Conservation (phyloP, 1,284 basidiomycete genomes). For the Amylostereum areolatum region DNA sequence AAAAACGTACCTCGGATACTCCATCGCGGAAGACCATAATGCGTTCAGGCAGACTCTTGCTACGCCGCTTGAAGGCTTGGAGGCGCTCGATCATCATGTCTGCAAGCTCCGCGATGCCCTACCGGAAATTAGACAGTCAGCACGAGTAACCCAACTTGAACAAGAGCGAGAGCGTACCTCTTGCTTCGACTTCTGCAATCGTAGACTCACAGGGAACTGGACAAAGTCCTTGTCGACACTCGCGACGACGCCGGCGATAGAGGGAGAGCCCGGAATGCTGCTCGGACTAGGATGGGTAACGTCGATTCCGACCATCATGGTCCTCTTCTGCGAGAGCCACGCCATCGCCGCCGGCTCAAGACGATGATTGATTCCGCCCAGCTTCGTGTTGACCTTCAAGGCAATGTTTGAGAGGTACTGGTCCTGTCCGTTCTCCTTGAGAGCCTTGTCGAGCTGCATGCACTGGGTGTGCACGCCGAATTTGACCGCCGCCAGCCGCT, state of each 20-base stretch:
- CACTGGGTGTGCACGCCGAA: conserved; percentile 65
- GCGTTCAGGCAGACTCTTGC: conserved; percentile 49
- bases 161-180: conserved; percentile 43
- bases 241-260: conserved; percentile 73
- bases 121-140: neutral
- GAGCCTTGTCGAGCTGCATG: conserved; percentile 58
- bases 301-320: conserved; percentile 79
- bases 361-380: conserved; percentile 71
- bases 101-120: conserved; percentile 63
- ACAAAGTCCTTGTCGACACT: conserved; percentile 60
- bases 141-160: conserved; percentile 1
- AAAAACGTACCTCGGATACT: conserved; percentile 57
- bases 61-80: conserved; percentile 47
- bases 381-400: conserved; percentile 63
- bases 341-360: conserved; percentile 47
- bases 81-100: conserved; percentile 69
- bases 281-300: conserved; percentile 66
- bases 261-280: conserved; percentile 58
- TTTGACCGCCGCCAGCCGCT: conserved; percentile 64
- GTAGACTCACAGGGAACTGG: conserved; percentile 64
- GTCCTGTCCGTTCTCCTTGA: conserved; percentile 51
- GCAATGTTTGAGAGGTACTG: conserved; percentile 76
- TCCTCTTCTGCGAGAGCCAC: conserved; percentile 60
- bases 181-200: conserved; percentile 56
- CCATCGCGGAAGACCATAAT: conserved; percentile 72